A percentile compares a stretch with the other conserved stretches of the same genome.
phyloP scores from a whole-genome alignment of 805 yeast genomes.

The Cyberlindnera petersonii region DNA sequence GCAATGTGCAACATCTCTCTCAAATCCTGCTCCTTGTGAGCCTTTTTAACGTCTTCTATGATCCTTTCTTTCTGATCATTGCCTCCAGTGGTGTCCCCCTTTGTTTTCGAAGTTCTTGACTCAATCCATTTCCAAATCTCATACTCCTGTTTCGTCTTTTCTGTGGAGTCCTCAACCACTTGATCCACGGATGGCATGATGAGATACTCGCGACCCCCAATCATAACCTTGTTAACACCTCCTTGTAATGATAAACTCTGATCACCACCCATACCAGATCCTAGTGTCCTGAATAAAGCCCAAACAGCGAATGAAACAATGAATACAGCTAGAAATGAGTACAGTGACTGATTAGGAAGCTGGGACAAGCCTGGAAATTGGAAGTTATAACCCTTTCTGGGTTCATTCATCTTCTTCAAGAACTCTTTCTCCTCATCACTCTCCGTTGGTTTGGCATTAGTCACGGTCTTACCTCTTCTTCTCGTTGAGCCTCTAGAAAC shows the following conservation, averaged over 20 bases:
- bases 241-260: not conserved
- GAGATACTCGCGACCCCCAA: conserved; percentile 22
- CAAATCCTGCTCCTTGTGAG: conserved; percentile 23
- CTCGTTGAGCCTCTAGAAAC: conserved; percentile 18
- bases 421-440: not conserved
- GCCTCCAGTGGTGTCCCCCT: not conserved
- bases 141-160: conserved; percentile 16
- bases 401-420: not conserved
- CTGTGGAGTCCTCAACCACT: conserved; percentile 2
- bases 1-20: conserved; percentile 25
- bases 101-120: conserved; percentile 9
- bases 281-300: not conserved
- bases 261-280: not conserved
- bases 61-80: conserved; percentile 1
- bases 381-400: conserved; percentile 5
- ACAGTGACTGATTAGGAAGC: not conserved
- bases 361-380: conserved; percentile 1
- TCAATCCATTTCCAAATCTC: conserved; percentile 31
- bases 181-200: conserved; percentile 21
- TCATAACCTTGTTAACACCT: conserved; percentile 18
- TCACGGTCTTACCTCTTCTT: conserved; percentile 16
- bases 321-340: not conserved
- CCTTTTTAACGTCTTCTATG: conserved; percentile 4
- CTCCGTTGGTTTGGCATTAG: not conserved
- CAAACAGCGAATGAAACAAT: conserved; percentile 1